Evolutionary conservation across 257 asterid species (phyloP).

Genomic region (Pogostemon cablin): DNA sequence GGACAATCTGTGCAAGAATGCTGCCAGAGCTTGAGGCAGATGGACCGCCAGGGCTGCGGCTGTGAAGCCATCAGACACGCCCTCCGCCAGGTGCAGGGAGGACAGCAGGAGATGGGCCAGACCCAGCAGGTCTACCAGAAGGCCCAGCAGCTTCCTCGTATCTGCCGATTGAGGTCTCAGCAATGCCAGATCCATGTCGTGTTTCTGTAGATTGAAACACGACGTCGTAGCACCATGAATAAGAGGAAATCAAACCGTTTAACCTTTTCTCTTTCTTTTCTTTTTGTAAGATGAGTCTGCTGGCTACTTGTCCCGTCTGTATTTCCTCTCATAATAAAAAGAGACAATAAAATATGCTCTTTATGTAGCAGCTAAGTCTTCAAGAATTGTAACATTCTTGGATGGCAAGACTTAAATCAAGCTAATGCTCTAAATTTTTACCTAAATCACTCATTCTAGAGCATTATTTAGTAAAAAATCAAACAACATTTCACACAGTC

Average conservation of each 20-base stretch:
- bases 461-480: too few relatives aligned
- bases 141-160: slow-evolving; percentile 42
- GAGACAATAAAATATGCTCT: background rate
- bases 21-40: slow-evolving; percentile 39
- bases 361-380: too few relatives aligned
- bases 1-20: slow-evolving; percentile 15
- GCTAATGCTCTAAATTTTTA: too few relatives aligned
- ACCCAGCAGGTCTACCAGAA: slow-evolving; percentile 31
- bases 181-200: slow-evolving; percentile 37
- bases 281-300: slow-evolving; percentile 10
- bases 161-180: slow-evolving; percentile 36
- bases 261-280: slow-evolving; percentile 9
- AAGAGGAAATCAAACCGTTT: slow-evolving; percentile 1
- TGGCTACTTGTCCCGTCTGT: background rate
- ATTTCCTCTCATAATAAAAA: background rate
- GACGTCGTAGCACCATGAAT: background rate
- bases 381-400: background rate
- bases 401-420: background rate
- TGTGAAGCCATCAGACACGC: slow-evolving; percentile 46
- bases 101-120: background rate
- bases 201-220: slow-evolving; percentile 18
- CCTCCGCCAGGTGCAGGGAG: slow-evolving; percentile 30
- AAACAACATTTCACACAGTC: too few relatives aligned
- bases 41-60: slow-evolving; percentile 38
- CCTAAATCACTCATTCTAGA: too few relatives aligned